Evolutionary conservation across 2,329 filamentous ascomycete species (phyloP).

Genomic region (Diaporthe citrichinensis): DNA sequence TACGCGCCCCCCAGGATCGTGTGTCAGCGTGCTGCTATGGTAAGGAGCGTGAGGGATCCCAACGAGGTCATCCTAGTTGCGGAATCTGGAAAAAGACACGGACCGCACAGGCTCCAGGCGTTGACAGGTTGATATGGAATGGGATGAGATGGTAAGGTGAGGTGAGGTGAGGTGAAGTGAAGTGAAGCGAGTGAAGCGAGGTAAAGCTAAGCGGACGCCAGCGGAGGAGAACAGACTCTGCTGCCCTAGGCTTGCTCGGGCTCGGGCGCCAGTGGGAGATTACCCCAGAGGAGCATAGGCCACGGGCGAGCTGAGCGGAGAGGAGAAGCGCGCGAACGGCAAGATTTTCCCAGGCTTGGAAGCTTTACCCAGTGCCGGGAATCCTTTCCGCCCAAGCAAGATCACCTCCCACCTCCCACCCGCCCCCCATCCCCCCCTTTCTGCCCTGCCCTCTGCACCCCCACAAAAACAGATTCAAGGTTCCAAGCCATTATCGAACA

Average conservation of each 20-base stretch:
- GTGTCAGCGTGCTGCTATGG: constrained; percentile 14
- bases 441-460: neutral
- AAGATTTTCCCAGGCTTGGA: constrained; percentile 24
- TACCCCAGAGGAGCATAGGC: neutral
- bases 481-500: constrained; percentile 24
- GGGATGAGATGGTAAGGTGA: neutral
- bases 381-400: constrained; percentile 18
- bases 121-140: neutral
- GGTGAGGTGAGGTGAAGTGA: neutral
- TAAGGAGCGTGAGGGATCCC: constrained; percentile 17
- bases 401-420: neutral
- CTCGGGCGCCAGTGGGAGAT: constrained; percentile 18
- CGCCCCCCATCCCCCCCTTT: neutral
- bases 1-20: neutral
- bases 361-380: constrained; percentile 16
- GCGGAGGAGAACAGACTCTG: constrained; percentile 9
- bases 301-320: neutral
- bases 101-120: neutral
- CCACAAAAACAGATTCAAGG: constrained; percentile 11
- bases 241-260: neutral
- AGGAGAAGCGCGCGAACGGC: neutral
- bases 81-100: neutral
- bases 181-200: neutral
- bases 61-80: constrained; percentile 26
- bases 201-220: constrained; percentile 8